phyloP scores from a whole-genome alignment of 108 stramenopile genomes.

The Fistulifera pelliculosa region DNA sequence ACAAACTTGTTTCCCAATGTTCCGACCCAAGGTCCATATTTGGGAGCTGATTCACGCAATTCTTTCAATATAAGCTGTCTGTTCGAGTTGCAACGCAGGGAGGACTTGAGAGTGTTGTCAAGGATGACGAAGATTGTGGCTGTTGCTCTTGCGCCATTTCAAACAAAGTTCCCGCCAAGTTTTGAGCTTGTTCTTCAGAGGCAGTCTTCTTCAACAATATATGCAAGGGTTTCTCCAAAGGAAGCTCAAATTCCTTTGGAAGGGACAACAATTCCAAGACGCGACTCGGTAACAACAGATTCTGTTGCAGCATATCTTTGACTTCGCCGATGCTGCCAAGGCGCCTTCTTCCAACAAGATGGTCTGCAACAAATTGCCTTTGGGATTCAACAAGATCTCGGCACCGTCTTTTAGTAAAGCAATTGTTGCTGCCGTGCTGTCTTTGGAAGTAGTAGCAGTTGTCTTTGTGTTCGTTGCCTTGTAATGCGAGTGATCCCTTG shows the following conservation, averaged over 20 bases:
- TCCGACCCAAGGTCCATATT: slow-evolving; percentile 16
- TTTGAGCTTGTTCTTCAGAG: slow-evolving; percentile 20
- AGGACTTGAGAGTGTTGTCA: slow-evolving; percentile 1
- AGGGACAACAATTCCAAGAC: neutral
- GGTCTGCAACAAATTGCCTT: slow-evolving; percentile 25
- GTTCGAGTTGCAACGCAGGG: no score
- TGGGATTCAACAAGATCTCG: slow-evolving; percentile 21
- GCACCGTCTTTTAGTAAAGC: slow-evolving; percentile 23
- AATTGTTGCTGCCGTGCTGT: slow-evolving; percentile 18
- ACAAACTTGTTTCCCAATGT: slow-evolving; percentile 24
- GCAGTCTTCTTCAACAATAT: slow-evolving; percentile 22
- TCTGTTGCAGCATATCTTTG: slow-evolving; percentile 18
- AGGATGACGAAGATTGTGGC: neutral
- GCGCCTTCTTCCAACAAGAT: slow-evolving; percentile 25
- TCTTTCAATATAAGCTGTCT: slow-evolving; percentile 21
- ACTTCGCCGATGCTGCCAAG: slow-evolving; percentile 19
- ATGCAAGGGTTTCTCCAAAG: slow-evolving; percentile 10
- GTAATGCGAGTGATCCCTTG: slow-evolving; percentile 49
- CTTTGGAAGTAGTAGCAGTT: slow-evolving; percentile 1
- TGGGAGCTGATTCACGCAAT: slow-evolving; percentile 21
- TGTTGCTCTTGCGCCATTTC: slow-evolving; percentile 1
- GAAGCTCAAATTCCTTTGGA: neutral
- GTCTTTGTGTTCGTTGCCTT: slow-evolving; percentile 25
- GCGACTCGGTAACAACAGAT: slow-evolving; percentile 8
- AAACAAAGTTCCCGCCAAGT: slow-evolving; percentile 15